Evolutionary conservation across 1,284 basidiomycete species (phyloP), one percentile per base, ranked within the genome.

Genomic region (Microbotryum lychnidis-dioicae): DNA sequence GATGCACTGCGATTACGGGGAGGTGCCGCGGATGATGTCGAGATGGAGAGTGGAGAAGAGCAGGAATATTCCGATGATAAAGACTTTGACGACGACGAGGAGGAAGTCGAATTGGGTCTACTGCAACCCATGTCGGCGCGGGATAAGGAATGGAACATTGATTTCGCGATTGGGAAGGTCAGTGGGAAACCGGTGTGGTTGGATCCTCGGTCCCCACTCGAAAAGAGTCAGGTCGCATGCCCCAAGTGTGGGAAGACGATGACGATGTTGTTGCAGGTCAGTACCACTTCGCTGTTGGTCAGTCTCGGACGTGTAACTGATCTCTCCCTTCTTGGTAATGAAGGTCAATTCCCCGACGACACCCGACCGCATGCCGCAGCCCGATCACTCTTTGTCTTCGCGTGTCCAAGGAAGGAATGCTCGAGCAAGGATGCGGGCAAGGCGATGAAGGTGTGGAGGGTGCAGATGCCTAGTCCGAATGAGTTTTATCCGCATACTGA

Each of bases 271-370:
- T 47, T 66, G 4, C 67, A 68, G 52, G 61, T 63, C 27, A 21
- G 64, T 54, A 37, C 45, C 27, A 31, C 4, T 21, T 50, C 10
- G 16, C 20, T 45, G 49, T 48, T 42, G 6, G 18, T 44, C 16
- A 21, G 18, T 9, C 4, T 20, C 7, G 23, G 9, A 54, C 9
- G 1, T 31, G 2, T 12, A 16, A n/a, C 33, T 25, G 54, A 50
- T 48, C 5, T 31, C 14, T n/a, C 4, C 3, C 12, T 6, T 7
- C 21, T 9, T 8, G 23, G 1, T 14, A 29, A 31, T 31, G 31
- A 31, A 66, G 62, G 54, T 68, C 53, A 68, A 68, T 52, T 66
- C 67, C 20, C 67, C 18, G 67, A 68, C 44, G 67, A 68, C 54
- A 18, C 56, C 6, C 57, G 58, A 25, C 53, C 60, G 16, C 58